A percentile compares a stretch with the other conserved stretches of the same genome.
These are phyloP conservation scores for Casuarina cunninghamiana DNA, from an alignment of 306 rosid species.

Conservation along the genomic window DNA sequence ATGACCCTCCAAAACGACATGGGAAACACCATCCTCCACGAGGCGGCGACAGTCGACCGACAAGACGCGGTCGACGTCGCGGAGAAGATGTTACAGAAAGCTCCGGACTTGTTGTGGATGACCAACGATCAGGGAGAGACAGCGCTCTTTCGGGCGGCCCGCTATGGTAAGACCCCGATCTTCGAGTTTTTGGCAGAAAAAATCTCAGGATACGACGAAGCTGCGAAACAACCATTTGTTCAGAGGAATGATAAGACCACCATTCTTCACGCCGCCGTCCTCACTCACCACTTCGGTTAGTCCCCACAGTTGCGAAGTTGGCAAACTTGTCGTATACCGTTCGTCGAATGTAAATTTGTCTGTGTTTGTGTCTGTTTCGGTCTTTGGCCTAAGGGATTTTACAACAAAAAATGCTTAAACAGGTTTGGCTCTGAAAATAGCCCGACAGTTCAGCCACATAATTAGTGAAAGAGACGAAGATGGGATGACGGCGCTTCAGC, in stretches of 20 bases:
- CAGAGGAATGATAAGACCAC: background rate
- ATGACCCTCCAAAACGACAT: background rate
- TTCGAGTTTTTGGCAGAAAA: background rate
- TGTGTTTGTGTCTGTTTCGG: background rate
- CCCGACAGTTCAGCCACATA: background rate
- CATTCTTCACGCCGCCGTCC: background rate
- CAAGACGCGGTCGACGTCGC: background rate
- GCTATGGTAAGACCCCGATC: background rate
- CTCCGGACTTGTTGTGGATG: background rate
- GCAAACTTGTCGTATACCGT: too few species aligned
- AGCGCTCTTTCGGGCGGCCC: too few species aligned
- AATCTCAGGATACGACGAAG: background rate
- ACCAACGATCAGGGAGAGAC: too few species aligned
- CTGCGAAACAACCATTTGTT: background rate
- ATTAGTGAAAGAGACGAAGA: background rate
- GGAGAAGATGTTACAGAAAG: background rate
- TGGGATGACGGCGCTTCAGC: slow-evolving; percentile 5
- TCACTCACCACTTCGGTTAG: background rate
- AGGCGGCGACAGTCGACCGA: background rate
- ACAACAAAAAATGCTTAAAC: background rate
- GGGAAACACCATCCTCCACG: background rate
- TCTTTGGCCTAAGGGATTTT: too few species aligned
- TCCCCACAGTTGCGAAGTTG: background rate
- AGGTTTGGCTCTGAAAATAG: background rate
- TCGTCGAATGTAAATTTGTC: background rate